phyloP scores from a whole-genome alignment of 192 early-diverging fungal species.

The Blastocladiella britannica region DNA sequence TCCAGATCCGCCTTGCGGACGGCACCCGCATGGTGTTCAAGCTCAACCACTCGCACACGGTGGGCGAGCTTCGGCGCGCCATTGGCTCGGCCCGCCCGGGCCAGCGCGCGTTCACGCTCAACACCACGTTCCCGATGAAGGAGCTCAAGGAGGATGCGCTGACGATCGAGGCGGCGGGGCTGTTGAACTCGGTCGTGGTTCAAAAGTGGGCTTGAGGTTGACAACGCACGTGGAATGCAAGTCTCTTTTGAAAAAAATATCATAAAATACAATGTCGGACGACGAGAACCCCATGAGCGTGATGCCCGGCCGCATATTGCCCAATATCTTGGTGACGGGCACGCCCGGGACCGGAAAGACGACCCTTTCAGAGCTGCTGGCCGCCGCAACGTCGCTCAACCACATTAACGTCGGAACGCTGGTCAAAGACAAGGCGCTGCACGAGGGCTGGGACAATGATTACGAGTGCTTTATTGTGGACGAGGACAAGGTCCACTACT shows the following conservation, averaged over 20 bases:
- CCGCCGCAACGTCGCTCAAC: slow-evolving; percentile 44
- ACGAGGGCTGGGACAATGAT: slow-evolving; percentile 69
- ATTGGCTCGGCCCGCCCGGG: slow-evolving; percentile 20
- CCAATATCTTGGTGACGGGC: slow-evolving; percentile 67
- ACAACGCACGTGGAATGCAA: too few species aligned
- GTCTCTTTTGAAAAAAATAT: too few species aligned
- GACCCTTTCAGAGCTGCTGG: slow-evolving; percentile 53
- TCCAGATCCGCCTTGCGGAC: slow-evolving; percentile 83
- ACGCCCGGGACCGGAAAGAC: slow-evolving; percentile 74
- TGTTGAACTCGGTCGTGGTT: slow-evolving; percentile 69
- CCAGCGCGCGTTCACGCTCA: slow-evolving; percentile 43
- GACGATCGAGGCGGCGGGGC: slow-evolving; percentile 59
- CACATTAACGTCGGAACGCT: slow-evolving; percentile 72
- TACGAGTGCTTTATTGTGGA: slow-evolving; percentile 74
- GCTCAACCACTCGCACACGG: slow-evolving; percentile 75
- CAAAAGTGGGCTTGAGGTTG: too few species aligned
- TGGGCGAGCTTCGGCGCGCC: slow-evolving; percentile 61
- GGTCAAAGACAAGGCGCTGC: slow-evolving; percentile 65
- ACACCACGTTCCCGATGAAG: slow-evolving; percentile 71
- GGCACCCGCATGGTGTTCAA: slow-evolving; percentile 72
- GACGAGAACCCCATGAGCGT: too few species aligned
- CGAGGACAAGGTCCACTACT: slow-evolving; percentile 59
- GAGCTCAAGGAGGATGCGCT: slow-evolving; percentile 43
- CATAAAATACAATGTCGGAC: too few species aligned
- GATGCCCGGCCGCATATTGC: too few species aligned